Conservation (phyloP, 2,329 filamentous ascomycete species). For the Colletotrichum sp. region DNA sequence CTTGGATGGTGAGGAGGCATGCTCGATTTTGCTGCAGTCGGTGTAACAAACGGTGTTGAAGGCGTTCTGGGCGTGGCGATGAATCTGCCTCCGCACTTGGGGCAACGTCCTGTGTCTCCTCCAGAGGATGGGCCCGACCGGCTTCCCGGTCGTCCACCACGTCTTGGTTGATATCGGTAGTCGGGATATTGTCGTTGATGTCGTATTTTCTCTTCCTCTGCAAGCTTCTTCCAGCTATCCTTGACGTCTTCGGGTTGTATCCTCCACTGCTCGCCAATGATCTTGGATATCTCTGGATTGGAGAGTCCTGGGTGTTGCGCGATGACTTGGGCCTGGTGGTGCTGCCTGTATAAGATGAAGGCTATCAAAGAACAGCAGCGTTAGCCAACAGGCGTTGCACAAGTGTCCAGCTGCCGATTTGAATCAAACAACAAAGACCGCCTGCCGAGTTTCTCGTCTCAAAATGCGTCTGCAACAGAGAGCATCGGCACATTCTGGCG, state of each 20-base stretch:
- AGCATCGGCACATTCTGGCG: slow-evolving; percentile 12
- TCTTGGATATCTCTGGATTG: slow-evolving; percentile 96
- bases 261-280: slow-evolving; percentile 93
- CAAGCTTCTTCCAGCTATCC: slow-evolving; percentile 85
- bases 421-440: slow-evolving; percentile 15
- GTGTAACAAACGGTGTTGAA: slow-evolving; percentile 48
- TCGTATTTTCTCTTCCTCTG: slow-evolving; percentile 89
- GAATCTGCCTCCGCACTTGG: slow-evolving; percentile 73
- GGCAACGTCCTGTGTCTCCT: slow-evolving; percentile 64
- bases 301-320: slow-evolving; percentile 85
- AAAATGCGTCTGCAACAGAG: background rate
- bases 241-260: slow-evolving; percentile 76
- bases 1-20: slow-evolving; percentile 20
- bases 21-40: slow-evolving; percentile 32
- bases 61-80: slow-evolving; percentile 68
- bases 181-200: slow-evolving; percentile 91
- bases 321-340: slow-evolving; percentile 84
- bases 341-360: slow-evolving; percentile 96
- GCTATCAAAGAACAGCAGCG: slow-evolving; percentile 58
- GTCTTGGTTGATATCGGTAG: slow-evolving; percentile 91
- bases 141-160: slow-evolving; percentile 50
- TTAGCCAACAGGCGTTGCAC: slow-evolving; percentile 26
- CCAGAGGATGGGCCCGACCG: slow-evolving; percentile 38
- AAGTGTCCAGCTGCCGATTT: slow-evolving; percentile 6
- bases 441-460: background rate